A percentile compares a stretch with the other conserved stretches of the same genome.
Evolutionary conservation across 352 stramenopile genomes (phyloP).

Genomic region (Pythium plurisporium): DNA sequence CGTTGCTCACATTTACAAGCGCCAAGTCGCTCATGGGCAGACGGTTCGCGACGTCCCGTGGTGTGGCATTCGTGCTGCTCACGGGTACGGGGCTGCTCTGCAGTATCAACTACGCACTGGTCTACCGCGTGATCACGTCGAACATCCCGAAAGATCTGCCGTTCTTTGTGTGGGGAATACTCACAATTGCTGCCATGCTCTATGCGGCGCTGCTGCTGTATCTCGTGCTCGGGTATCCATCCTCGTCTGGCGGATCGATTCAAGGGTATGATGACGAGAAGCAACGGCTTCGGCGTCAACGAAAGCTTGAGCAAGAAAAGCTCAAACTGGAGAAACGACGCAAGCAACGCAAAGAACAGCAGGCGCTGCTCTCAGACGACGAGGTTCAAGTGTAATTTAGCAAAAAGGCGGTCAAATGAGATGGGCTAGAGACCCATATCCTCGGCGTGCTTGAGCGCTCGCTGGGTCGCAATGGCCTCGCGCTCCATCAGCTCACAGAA

Average conservation of each 20-base stretch:
- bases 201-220: conserved; percentile 53
- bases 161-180: conserved; percentile 2
- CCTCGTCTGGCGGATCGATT: conserved; percentile 5
- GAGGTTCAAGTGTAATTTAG: conserved; percentile 14
- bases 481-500: conserved; percentile 54
- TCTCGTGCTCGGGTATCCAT: conserved; percentile 49
- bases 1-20: conserved; percentile 72
- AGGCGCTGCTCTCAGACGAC: conserved; percentile 13
- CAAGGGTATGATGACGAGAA: conserved; percentile 17
- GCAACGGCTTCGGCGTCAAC: background rate
- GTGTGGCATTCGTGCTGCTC: conserved; percentile 32
- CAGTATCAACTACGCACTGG: conserved; percentile 58
- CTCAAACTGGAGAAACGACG: conserved; percentile 2
- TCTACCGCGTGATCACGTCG: conserved; percentile 45
- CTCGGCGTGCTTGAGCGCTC: conserved; percentile 40
- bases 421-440: conserved; percentile 40
- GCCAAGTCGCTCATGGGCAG: conserved; percentile 59
- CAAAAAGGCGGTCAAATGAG: background rate
- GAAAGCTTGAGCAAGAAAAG: conserved; percentile 1
- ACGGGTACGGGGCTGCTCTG: conserved; percentile 45
- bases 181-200: conserved; percentile 20
- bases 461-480: conserved; percentile 43
- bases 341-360: conserved; percentile 7
- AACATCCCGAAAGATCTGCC: conserved; percentile 31
- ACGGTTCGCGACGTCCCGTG: conserved; percentile 36